These are phyloP conservation scores for Diaporthe vexans DNA, from an alignment of 2,329 filamentous ascomycete species.

Conservation along the genomic window DNA sequence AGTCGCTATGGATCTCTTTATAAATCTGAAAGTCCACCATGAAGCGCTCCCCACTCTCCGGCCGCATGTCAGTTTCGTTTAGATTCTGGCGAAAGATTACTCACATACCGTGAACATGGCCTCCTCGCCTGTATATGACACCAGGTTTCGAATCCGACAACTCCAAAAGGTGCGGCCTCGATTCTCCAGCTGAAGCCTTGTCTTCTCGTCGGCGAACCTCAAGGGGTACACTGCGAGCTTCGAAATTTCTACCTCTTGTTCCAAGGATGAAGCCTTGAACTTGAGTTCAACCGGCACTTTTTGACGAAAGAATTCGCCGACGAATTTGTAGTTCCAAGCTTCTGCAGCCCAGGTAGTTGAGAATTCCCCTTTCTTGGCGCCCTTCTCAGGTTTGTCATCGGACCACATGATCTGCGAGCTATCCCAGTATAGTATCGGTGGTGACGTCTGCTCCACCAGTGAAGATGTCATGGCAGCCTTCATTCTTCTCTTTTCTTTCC, in stretches of 20 bases:
- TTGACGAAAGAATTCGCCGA: neutral
- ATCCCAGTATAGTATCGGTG: neutral
- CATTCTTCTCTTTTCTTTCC: neutral
- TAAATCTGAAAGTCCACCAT: slow-evolving; percentile 19
- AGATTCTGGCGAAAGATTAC: accelerated
- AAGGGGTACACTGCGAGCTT: neutral
- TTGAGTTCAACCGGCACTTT: neutral
- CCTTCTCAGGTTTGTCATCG: neutral
- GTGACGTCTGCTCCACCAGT: accelerated
- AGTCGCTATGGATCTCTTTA: neutral
- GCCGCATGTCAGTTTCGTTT: neutral
- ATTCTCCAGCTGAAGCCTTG: neutral
- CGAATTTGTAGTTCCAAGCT: neutral
- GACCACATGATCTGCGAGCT: neutral
- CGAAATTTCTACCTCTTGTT: neutral
- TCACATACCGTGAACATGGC: neutral
- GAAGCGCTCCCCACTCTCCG: neutral
- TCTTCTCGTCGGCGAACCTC: neutral
- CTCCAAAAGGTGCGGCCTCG: neutral
- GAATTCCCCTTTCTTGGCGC: neutral
- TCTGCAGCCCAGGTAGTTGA: neutral
- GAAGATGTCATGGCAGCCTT: neutral
- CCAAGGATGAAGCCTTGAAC: neutral
- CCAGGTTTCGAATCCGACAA: neutral
- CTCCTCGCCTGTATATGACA: neutral